These are phyloP conservation scores for Cladorrhinum samala DNA, from an alignment of 495 filamentous ascomycete genomes.

Conservation along the genomic window DNA sequence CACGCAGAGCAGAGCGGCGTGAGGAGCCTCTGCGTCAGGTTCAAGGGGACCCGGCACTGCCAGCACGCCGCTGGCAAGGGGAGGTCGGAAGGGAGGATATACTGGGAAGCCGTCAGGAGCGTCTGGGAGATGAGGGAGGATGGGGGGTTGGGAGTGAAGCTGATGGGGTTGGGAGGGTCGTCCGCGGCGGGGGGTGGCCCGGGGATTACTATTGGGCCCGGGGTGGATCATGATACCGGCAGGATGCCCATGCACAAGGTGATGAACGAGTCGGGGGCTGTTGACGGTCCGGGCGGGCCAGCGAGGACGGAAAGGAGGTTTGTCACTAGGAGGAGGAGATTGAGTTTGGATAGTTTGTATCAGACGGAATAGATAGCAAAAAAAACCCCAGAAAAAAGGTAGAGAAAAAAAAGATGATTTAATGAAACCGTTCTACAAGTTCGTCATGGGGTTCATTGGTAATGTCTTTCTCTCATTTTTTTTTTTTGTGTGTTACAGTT, in stretches of 20 bases:
- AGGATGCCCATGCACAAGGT: no score
- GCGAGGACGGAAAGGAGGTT: no score
- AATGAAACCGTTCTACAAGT: no score
- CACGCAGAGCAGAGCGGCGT: slow-evolving; percentile 22
- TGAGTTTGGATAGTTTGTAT: slow-evolving; percentile 6
- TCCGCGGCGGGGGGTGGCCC: not conserved
- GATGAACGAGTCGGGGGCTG: no score
- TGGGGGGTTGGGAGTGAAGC: slow-evolving; percentile 4
- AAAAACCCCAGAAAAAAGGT: no score
- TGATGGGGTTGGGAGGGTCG: not conserved
- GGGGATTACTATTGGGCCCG: no score
- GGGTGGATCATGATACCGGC: no score
- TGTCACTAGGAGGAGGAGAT: not conserved
- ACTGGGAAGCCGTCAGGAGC: slow-evolving; percentile 20
- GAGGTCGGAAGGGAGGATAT: slow-evolving; percentile 15
- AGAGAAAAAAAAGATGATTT: no score
- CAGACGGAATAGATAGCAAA: not conserved
- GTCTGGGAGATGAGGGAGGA: slow-evolving; percentile 18
- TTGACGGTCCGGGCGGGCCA: no score
- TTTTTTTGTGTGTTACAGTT: no score
- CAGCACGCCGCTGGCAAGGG: slow-evolving; percentile 20
- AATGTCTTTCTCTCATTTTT: no score
- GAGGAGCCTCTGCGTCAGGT: slow-evolving; percentile 24
- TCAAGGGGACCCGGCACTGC: slow-evolving; percentile 28
- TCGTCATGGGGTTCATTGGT: no score